Conservation (phyloP, 163 green algal species). For the Coccomyxa subellipsoidea region DNA sequence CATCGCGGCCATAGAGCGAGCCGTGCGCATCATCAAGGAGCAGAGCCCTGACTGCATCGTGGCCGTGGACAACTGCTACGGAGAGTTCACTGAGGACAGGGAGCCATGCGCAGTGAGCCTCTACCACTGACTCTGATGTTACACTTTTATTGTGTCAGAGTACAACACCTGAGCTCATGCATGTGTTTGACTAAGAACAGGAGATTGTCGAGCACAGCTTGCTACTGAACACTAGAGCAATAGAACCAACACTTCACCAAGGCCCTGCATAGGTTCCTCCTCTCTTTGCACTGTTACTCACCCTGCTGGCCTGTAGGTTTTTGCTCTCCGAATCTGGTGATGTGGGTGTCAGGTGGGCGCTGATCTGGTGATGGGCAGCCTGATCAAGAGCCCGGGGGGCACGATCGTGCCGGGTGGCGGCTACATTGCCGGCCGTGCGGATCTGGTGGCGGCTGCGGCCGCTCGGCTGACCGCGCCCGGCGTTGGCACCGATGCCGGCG, state of each 20-base stretch:
- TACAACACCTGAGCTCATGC: too few species aligned
- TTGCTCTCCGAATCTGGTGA: too few species aligned
- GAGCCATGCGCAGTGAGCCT: constrained; percentile 66
- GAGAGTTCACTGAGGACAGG: constrained; percentile 86
- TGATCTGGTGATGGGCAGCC: constrained; percentile 85
- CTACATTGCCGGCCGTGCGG: constrained; percentile 82
- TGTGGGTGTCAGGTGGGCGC: constrained; percentile 65
- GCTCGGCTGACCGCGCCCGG: constrained; percentile 82
- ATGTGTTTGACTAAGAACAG: too few species aligned
- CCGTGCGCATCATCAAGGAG: constrained; percentile 60
- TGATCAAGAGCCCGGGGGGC: constrained; percentile 94
- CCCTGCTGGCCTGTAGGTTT: too few species aligned
- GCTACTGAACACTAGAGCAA: too few species aligned
- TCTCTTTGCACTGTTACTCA: too few species aligned
- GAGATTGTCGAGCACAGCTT: not conserved
- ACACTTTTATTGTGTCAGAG: too few species aligned
- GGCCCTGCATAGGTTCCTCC: too few species aligned
- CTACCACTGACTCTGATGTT: not conserved
- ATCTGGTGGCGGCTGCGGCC: constrained; percentile 73
- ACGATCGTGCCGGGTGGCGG: constrained; percentile 79
- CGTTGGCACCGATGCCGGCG: constrained; percentile 79
- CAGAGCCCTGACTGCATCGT: constrained; percentile 69
- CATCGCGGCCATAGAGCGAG: constrained; percentile 63
- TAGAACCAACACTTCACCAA: too few species aligned
- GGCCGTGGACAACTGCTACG: constrained; percentile 97